Base-by-base conservation (phyloP, 2,329 filamentous ascomycete genomes). In the Aspergillus ochraceus region DNA sequence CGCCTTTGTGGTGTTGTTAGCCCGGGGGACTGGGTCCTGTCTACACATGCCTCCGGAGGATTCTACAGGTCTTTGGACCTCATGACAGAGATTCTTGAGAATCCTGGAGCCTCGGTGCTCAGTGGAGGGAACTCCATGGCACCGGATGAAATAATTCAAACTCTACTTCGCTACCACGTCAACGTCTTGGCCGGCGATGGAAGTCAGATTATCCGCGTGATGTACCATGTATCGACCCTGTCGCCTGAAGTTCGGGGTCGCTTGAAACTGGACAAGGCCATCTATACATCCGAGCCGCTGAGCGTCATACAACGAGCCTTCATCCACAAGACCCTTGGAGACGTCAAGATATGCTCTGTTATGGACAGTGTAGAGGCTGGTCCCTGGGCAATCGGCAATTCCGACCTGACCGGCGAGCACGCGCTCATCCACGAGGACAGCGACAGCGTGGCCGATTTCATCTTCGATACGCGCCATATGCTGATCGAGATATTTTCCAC, bases 261-360 rank as follows among this genome's bases (percentile, higher is more conserved):
- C 1, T 65, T 81, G 39, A 69, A 62, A 0, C 45, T 81, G 0
- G 55, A 70, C 11, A 81, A 81, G 60, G 67, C 81, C 0, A 70
- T 82, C 4, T 82, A 81, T 58, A 81, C 80, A 0, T 81, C 79
- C 0, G 79, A 82, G 30, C 63, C 70, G 0, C 63, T 82, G 26
- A 77, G 71, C 0, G 5, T 50, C 0, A 52, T 69, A 0, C 78
- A 81, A 39, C 69, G 69, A 19, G 58, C 52, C 0, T 72, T 74
- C 17, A 70, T 81, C 2, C 39, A 36, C 4, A 55, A 64, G 0
- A 66, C 75, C 0, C 59, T 82, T 0, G 72, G 69, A 0, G 59
- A 67, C 0, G 63, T 80, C 9, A 68, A 68, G 6, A 76, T 82
- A 20, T 76, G 60, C 56, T 81, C 79, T 0, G 11, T 81, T 2